Base-by-base conservation (phyloP, 768 basidiomycete species). In the Tulasnella sp. region DNA sequence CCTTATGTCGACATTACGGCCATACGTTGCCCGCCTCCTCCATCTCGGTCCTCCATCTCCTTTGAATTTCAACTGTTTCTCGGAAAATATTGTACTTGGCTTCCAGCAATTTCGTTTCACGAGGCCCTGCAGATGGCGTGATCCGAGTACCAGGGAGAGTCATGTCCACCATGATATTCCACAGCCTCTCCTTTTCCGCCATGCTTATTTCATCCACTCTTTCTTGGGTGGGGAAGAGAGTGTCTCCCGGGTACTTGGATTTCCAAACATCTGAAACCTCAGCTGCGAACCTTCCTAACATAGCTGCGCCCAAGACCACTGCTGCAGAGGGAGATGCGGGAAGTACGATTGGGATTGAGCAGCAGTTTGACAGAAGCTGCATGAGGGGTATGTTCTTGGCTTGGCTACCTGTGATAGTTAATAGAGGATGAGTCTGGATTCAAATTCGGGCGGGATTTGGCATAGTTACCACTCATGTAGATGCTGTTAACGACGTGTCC, bases 121-220 rank as follows among this genome's bases (percentile, higher is more conserved):
- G 76, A 1, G 63, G 55, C 3, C 73, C 71, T 9, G 79, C 78
- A 13, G 69, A 67, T 2, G 92, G 87, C 5, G 66, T 61, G 29
- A 99, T 72, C 37, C 82, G 68, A 13, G 73, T 77, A 3, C 84
- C 93, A 1, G 79, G 69, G 29, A 86, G 83, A 5, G 91, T 93
- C 95, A 99, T 98, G 58, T 89, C 82, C 28, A 84, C 90, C 93
- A 98, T 98, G 59, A 92, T 84, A 40, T 78, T 71, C 93, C 95
- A 99, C 57, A 98, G 68, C 55, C 71, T 66, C 55, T 81, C 73
- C 20, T 77, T 77, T 55, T 79, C 74, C 47, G 72, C 70, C 39
- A 69, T 54, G 58, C 69, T 58, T 44, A 62, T 59, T 50, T 66
- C 47, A 46, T 64, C 64, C 5, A 66, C 69, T 16, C 65, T 60